A percentile compares a stretch with the other conserved stretches of the same genome.
Evolutionary conservation across 176 grass and related monocot genomes (phyloP).

Genomic region (Triticum dicoccoides): DNA sequence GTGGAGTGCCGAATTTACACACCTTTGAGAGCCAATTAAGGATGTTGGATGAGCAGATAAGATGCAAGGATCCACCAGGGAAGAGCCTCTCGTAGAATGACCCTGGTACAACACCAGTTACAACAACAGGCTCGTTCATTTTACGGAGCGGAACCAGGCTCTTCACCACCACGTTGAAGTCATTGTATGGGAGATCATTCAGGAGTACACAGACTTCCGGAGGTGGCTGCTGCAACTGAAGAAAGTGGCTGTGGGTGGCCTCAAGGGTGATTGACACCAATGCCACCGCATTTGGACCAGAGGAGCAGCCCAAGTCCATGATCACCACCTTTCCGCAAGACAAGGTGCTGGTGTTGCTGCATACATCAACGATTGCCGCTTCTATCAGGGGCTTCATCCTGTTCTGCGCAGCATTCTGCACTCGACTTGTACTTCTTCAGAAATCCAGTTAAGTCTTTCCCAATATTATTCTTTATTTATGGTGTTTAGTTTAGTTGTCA

Average conservation of each 20-base stretch:
- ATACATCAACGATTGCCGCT: neutral
- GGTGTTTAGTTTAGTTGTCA: neutral
- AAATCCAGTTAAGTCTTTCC: neutral
- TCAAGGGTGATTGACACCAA: neutral
- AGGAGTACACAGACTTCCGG: neutral
- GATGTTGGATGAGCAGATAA: neutral
- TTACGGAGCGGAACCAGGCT: neutral
- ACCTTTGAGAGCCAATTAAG: constrained; percentile 11
- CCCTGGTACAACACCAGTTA: neutral
- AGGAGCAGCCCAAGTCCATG: neutral
- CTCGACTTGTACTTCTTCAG: neutral
- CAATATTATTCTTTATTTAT: neutral
- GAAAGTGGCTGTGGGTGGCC: neutral
- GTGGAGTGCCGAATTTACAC: neutral
- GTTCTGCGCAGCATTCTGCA: neutral
- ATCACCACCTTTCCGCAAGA: neutral
- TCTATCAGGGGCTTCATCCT: constrained; percentile 1
- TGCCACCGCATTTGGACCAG: neutral
- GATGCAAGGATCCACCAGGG: neutral
- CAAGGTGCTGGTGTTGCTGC: neutral
- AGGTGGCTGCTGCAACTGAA: neutral
- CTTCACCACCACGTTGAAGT: constrained; percentile 9
- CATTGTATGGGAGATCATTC: constrained; percentile 16
- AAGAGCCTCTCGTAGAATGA: constrained; percentile 17
- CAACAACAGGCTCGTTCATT: neutral